Evolutionary conservation across 2,329 filamentous ascomycete species (phyloP).

Genomic region (Myrmaecium sp.): DNA sequence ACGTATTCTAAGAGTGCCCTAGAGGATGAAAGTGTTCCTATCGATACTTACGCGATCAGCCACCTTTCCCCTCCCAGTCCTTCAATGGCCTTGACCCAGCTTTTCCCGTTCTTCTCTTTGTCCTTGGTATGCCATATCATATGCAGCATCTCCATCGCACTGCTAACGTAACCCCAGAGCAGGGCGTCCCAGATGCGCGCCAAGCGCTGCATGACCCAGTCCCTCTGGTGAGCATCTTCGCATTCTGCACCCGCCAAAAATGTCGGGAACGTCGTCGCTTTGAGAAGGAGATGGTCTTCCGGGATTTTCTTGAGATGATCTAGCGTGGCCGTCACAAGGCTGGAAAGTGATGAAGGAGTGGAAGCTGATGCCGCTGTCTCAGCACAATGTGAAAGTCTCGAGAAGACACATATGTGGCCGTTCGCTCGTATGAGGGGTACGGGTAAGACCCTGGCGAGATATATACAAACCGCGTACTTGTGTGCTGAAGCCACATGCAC

Average conservation of each 20-base stretch:
- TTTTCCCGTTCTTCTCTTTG: no score
- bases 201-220: slow-evolving; percentile 34
- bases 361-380: no score
- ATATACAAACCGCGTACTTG: slow-evolving; percentile 23
- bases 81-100: no score
- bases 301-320: slow-evolving; percentile 33
- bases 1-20: no score
- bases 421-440: slow-evolving; percentile 22
- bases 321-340: slow-evolving; percentile 33
- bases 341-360: slow-evolving; percentile 13
- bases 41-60: no score
- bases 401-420: no score
- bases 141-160: slow-evolving; percentile 16
- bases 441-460: slow-evolving; percentile 17
- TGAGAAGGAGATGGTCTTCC: slow-evolving; percentile 36
- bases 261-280: slow-evolving; percentile 42
- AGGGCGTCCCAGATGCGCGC: slow-evolving; percentile 16
- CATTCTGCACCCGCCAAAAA: slow-evolving; percentile 42
- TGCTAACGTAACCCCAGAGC: slow-evolving; percentile 22
- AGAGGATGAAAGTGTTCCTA: no score
- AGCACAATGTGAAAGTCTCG: no score
- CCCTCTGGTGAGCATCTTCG: slow-evolving; percentile 27
- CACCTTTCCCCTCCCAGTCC: no score
- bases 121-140: slow-evolving; percentile 18
- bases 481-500: slow-evolving; percentile 21